Evolutionary conservation across 2,329 filamentous ascomycete genomes (phyloP).

Genomic region (Lecanoromycetidae sp.): DNA sequence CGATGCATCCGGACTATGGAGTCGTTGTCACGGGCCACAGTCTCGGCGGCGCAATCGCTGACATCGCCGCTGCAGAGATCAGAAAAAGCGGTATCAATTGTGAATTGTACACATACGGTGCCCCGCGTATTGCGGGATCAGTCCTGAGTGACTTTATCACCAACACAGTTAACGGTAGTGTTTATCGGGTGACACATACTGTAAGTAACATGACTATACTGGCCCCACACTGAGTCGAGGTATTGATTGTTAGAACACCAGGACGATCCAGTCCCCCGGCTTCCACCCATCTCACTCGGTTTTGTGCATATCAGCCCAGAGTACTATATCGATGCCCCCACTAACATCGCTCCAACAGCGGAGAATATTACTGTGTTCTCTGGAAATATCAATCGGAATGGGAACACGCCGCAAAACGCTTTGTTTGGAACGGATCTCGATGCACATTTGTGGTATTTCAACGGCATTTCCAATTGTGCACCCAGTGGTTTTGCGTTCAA

Average conservation of each 20-base stretch:
- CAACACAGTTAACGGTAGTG: slow-evolving; percentile 21
- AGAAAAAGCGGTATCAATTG: slow-evolving; percentile 22
- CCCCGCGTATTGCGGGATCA: slow-evolving; percentile 32
- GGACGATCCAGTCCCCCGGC: slow-evolving; percentile 54
- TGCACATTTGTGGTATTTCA: slow-evolving; percentile 16
- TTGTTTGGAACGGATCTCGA: not conserved
- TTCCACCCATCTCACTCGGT: slow-evolving; percentile 49
- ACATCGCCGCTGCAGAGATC: slow-evolving; percentile 35
- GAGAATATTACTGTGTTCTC: not conserved
- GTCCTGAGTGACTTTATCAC: slow-evolving; percentile 25
- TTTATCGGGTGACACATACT: slow-evolving; percentile 57
- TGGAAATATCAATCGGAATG: slow-evolving; percentile 9
- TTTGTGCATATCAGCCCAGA: slow-evolving; percentile 57
- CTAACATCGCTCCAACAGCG: slow-evolving; percentile 4
- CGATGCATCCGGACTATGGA: slow-evolving; percentile 30
- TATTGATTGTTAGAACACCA: too few relatives aligned
- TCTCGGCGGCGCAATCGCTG: slow-evolving; percentile 40
- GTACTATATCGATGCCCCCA: slow-evolving; percentile 43
- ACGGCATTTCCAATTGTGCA: slow-evolving; percentile 5
- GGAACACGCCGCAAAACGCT: slow-evolving; percentile 13
- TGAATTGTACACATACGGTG: slow-evolving; percentile 29
- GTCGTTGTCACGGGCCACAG: slow-evolving; percentile 39
- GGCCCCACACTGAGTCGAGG: too few relatives aligned
- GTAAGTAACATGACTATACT: too few relatives aligned
- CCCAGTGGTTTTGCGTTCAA: slow-evolving; percentile 6